Evolutionary conservation across 352 stramenopile species (phyloP).

Genomic region (Phytophthora crassamura): DNA sequence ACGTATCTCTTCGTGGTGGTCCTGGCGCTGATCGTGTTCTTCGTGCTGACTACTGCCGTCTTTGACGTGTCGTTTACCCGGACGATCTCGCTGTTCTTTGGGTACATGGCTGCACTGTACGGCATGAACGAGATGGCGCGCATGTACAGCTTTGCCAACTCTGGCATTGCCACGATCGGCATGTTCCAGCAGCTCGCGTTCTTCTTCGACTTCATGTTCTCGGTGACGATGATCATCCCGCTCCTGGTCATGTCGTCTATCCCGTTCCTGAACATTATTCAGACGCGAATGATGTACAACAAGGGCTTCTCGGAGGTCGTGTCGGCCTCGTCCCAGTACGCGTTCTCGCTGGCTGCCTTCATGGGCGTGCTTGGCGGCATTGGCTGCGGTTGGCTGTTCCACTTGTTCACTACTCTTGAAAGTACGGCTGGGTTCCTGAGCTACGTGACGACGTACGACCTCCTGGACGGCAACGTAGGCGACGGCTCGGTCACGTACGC

Average conservation of each 20-base stretch:
- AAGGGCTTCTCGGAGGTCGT: constrained; percentile 89
- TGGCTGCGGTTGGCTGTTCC: constrained; percentile 82
- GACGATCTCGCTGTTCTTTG: constrained; percentile 79
- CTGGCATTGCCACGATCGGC: constrained; percentile 63
- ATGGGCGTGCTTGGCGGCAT: constrained; percentile 75
- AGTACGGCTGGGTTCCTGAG: constrained; percentile 78
- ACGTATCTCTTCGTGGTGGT: constrained; percentile 60
- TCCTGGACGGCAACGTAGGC: constrained; percentile 66
- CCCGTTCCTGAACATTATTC: constrained; percentile 88
- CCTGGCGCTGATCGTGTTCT: constrained; percentile 50
- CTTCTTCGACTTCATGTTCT: constrained; percentile 89
- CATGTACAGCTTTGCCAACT: constrained; percentile 83
- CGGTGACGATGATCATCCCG: constrained; percentile 73
- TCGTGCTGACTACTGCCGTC: constrained; percentile 51
- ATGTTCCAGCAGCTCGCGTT: constrained; percentile 87
- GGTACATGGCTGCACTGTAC: constrained; percentile 78
- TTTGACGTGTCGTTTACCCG: constrained; percentile 43
- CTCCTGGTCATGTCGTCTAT: constrained; percentile 84
- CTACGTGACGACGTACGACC: constrained; percentile 80
- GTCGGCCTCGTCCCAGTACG: constrained; percentile 87
- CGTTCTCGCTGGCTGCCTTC: constrained; percentile 82
- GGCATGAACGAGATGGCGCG: constrained; percentile 87
- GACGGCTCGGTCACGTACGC: constrained; percentile 73
- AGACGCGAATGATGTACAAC: constrained; percentile 93
- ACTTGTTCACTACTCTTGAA: constrained; percentile 79